Conservation (phyloP, 139 green algal species). For the Ettlia oleoabundans region DNA sequence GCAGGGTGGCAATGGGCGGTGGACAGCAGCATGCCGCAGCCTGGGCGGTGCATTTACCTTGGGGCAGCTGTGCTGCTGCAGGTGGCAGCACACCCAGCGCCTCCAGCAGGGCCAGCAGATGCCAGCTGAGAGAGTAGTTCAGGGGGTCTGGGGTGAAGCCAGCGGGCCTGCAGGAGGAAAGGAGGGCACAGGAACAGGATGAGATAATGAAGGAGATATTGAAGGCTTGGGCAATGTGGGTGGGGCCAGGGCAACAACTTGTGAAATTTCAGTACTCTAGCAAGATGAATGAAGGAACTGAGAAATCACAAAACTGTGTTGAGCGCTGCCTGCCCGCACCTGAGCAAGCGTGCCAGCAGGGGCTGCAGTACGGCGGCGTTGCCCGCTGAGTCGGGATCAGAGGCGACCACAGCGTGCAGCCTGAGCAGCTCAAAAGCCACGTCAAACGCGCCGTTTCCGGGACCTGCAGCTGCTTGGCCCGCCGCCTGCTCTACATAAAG, state of each 20-base stretch:
- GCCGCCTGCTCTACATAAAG: constrained; percentile 53
- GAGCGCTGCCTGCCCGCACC: constrained; percentile 10
- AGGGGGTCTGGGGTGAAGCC: constrained; percentile 72
- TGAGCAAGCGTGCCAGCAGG: constrained; percentile 40
- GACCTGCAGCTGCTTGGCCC: background rate
- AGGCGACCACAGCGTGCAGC: constrained; percentile 53
- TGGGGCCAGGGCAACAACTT: too few species aligned
- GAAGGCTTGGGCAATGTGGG: too few species aligned
- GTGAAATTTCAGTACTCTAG: too few species aligned
- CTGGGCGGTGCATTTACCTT: background rate
- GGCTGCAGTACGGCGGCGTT: constrained; percentile 5
- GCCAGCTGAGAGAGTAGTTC: constrained; percentile 69
- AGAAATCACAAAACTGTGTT: too few species aligned
- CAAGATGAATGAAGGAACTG: too few species aligned
- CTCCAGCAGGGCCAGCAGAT: constrained; percentile 63
- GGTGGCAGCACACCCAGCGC: constrained; percentile 52
- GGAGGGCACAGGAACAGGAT: too few species aligned
- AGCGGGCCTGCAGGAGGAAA: constrained; percentile 24
- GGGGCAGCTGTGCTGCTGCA: background rate
- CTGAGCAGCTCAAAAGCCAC: constrained; percentile 74
- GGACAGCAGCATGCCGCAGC: background rate
- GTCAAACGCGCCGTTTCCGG: constrained; percentile 47
- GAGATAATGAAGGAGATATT: too few species aligned
- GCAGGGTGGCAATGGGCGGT: background rate
- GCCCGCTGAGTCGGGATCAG: constrained; percentile 8